Evolutionary conservation across 441 rosid genomes (phyloP).

Genomic region (Viola pubescens): DNA sequence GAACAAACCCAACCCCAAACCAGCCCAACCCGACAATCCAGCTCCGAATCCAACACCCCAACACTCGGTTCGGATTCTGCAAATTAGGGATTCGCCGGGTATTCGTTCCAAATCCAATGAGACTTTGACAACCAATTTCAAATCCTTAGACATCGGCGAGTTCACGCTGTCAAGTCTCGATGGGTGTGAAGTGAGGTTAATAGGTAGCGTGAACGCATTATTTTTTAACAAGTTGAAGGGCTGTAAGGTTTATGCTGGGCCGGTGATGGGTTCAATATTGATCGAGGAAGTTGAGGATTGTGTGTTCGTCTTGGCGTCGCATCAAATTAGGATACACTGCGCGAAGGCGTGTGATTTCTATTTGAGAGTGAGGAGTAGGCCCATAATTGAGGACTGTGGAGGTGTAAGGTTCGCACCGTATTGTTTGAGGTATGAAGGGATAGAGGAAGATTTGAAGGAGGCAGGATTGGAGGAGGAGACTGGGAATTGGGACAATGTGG

Average conservation of each 20-base stretch:
- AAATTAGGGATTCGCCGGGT: conserved; percentile 42
- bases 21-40: conserved; percentile 17
- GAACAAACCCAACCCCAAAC: conserved; percentile 30
- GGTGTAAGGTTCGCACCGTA: conserved; percentile 63
- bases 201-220: conserved; percentile 40
- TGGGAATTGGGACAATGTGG: conserved; percentile 65
- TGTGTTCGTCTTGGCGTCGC: conserved; percentile 62
- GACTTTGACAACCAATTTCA: conserved; percentile 33
- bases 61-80: conserved; percentile 14
- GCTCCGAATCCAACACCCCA: conserved; percentile 1
- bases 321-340: conserved; percentile 76
- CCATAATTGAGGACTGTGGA: conserved; percentile 65
- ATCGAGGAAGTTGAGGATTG: conserved; percentile 71
- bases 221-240: conserved; percentile 50
- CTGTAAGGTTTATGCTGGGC: conserved; percentile 53
- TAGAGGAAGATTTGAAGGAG: conserved; percentile 47
- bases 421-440: conserved; percentile 58
- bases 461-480: conserved; percentile 65
- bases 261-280: conserved; percentile 69
- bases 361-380: conserved; percentile 76
- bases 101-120: conserved; percentile 42
- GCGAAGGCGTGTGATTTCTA: conserved; percentile 59
- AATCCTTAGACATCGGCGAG: conserved; percentile 47
- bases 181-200: conserved; percentile 53
- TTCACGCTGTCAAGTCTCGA: conserved; percentile 60